phyloP scores from a whole-genome alignment of 768 basidiomycete genomes.

The Exidia glandulosa region DNA sequence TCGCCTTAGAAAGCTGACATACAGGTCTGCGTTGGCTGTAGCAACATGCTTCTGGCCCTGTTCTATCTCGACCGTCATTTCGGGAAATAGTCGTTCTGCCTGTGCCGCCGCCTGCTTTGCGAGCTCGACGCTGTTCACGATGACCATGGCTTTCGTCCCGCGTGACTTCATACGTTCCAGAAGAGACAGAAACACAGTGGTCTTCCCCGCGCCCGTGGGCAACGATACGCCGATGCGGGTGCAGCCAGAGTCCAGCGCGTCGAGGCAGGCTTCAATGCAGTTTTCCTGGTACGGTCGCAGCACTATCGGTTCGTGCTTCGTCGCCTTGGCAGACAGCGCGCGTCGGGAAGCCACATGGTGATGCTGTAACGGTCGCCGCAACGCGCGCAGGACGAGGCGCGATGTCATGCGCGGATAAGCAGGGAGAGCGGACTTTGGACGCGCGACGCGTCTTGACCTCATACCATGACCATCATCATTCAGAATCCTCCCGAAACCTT shows the following conservation, averaged over 20 bases:
- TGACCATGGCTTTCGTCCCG: slow-evolving; percentile 51
- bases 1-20: slow-evolving; percentile 18
- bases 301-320: neutral
- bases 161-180: slow-evolving; percentile 51
- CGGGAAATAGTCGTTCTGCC: slow-evolving; percentile 51
- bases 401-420: no score
- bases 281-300: slow-evolving; percentile 83
- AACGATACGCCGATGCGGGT: slow-evolving; percentile 75
- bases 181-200: slow-evolving; percentile 81
- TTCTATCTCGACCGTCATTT: slow-evolving; percentile 83
- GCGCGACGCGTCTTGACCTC: no score
- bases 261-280: slow-evolving; percentile 66
- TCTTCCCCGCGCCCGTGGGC: slow-evolving; percentile 82
- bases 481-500: no score
- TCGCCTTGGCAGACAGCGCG: neutral
- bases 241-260: slow-evolving; percentile 54
- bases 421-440: no score
- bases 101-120: slow-evolving; percentile 77
- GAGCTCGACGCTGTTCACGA: slow-evolving; percentile 85
- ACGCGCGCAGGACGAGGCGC: no score
- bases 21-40: slow-evolving; percentile 79
- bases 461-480: no score
- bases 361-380: no score
- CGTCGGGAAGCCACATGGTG: no score
- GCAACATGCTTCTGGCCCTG: slow-evolving; percentile 70